Evolutionary conservation across 164 flowering plant genomes (phyloP).

Genomic region (Vitis labrusca): DNA sequence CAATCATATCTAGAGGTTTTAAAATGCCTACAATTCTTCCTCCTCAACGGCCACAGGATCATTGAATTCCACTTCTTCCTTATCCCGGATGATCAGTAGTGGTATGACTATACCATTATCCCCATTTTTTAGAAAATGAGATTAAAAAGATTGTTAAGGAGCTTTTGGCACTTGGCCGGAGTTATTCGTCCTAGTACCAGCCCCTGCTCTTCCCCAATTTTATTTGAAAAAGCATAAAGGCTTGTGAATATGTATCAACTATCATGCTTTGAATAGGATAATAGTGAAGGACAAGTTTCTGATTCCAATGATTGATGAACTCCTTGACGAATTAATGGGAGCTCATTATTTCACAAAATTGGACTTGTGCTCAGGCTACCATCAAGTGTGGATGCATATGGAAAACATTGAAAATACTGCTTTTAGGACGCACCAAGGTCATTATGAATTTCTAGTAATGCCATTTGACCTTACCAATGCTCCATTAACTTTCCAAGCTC

Average conservation of each 20-base stretch:
- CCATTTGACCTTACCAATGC: no score
- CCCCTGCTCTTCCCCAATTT: background rate
- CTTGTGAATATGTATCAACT: slow-evolving; percentile 3
- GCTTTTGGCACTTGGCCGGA: background rate
- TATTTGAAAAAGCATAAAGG: no score
- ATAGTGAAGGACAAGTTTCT: slow-evolving; percentile 4
- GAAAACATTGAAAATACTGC: slow-evolving; percentile 4
- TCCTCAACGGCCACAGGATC: background rate
- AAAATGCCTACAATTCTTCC: no score
- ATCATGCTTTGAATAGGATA: background rate
- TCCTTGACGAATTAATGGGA: slow-evolving; percentile 1
- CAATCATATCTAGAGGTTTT: no score
- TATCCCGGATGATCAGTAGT: background rate
- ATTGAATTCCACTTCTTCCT: no score
- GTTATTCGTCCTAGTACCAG: background rate
- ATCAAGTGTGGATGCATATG: background rate
- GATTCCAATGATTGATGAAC: slow-evolving; percentile 4
- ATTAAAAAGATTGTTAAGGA: background rate
- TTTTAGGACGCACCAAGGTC: slow-evolving; percentile 3
- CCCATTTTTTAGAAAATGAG: background rate
- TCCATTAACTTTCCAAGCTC: no score
- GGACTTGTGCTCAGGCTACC: background rate
- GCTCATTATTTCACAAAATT: background rate
- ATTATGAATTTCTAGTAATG: background rate
- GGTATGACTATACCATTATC: slow-evolving; percentile 1